A percentile compares a stretch with the other conserved stretches of the same genome.
phyloP scores from a whole-genome alignment of 2,329 filamentous ascomycete species.

The Calonectria hawksworthii region DNA sequence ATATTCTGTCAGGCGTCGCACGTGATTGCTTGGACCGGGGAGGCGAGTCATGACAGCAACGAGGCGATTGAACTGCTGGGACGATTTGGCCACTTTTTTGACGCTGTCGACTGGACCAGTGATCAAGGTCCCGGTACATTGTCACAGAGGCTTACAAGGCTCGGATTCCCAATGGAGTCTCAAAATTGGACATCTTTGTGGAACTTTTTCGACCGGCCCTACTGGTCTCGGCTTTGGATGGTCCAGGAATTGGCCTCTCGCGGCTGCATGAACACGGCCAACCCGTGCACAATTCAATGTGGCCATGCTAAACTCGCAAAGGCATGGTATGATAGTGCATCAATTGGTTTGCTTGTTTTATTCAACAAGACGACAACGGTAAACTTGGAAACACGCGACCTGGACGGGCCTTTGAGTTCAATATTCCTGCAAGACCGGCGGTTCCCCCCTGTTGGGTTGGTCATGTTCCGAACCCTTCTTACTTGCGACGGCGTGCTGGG shows the following conservation, averaged over 20 bases:
- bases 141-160: neutral
- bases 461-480: conserved; percentile 7
- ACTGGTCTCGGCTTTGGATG: conserved; percentile 19
- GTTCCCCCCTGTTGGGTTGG: neutral
- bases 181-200: conserved; percentile 19
- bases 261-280: neutral
- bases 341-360: neutral
- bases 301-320: neutral
- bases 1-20: neutral
- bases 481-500: neutral
- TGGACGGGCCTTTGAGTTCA: neutral
- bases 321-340: neutral
- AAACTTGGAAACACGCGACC: neutral
- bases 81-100: neutral
- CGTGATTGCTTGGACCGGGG: neutral
- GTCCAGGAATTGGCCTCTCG: conserved; percentile 14
- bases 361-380: neutral
- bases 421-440: neutral
- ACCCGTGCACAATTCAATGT: neutral
- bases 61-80: neutral
- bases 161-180: neutral
- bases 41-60: neutral
- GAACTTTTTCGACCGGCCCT: conserved; percentile 14
- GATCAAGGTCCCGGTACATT: neutral
- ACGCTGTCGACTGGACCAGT: neutral